Conservation (phyloP, 768 basidiomycete species). For the Pisolithus marmoratus region DNA sequence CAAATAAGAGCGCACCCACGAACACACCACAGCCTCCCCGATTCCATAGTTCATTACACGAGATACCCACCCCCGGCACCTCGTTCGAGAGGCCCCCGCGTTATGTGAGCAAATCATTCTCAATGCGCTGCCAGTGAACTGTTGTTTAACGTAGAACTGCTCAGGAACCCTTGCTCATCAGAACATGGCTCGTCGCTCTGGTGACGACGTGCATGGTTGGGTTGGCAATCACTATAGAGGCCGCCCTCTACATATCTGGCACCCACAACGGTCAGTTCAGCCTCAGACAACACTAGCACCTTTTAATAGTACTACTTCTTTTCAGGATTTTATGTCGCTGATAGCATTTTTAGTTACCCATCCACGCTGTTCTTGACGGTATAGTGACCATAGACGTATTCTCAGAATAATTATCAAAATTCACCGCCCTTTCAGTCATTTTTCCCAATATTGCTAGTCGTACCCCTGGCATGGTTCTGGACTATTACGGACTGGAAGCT, state of each 20-base stretch:
- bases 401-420: background rate
- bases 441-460: conserved; percentile 47
- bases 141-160: background rate
- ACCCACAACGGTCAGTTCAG: conserved; percentile 35
- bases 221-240: conserved; percentile 43
- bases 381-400: conserved; percentile 20
- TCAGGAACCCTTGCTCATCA: conserved; percentile 26
- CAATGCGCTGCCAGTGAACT: background rate
- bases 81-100: conserved; percentile 31
- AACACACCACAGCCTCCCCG: conserved; percentile 22
- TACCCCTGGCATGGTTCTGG: conserved; percentile 48
- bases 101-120: conserved; percentile 32
- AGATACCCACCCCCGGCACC: conserved; percentile 42
- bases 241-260: conserved; percentile 38
- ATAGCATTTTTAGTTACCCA: conserved; percentile 44
- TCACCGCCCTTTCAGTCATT: conserved; percentile 39
- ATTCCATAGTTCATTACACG: conserved; percentile 41
- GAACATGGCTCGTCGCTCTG: conserved; percentile 36
- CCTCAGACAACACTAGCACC: conserved; percentile 6
- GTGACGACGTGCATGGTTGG: conserved; percentile 39
- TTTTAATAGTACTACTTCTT: background rate
- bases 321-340: conserved; percentile 55
- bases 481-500: conserved; percentile 48
- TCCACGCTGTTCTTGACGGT: conserved; percentile 42
- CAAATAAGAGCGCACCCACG: no score